Conservation (phyloP, 805 yeast species). For the Metschnikowia aberdeeniae region DNA sequence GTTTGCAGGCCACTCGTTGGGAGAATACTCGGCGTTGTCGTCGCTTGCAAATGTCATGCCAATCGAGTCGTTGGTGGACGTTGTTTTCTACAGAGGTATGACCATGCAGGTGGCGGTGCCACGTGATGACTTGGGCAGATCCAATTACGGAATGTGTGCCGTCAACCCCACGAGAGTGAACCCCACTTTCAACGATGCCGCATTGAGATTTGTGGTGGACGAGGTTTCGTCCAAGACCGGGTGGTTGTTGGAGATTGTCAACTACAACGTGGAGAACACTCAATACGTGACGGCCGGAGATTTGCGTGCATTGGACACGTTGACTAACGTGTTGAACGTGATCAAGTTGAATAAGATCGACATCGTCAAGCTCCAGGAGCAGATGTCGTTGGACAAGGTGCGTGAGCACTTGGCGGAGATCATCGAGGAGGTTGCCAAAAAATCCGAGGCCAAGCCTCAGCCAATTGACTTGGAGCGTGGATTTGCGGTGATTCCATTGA, state of each 20-base stretch:
- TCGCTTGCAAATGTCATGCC: conserved; percentile 99
- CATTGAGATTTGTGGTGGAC: conserved; percentile 89
- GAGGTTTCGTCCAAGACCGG: conserved; percentile 78
- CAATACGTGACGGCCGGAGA: conserved; percentile 99
- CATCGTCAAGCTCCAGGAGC: conserved; percentile 78
- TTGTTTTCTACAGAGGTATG: conserved; percentile 99
- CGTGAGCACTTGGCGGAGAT: conserved; percentile 85
- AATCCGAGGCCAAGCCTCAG: conserved; percentile 84
- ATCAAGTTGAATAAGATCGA: conserved; percentile 93
- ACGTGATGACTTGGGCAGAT: conserved; percentile 90
- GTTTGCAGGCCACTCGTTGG: conserved; percentile 99
- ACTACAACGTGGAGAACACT: conserved; percentile 96
- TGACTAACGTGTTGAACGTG: conserved; percentile 89
- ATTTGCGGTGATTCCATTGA: conserved; percentile 95
- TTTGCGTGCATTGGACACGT: conserved; percentile 87
- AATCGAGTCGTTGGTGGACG: conserved; percentile 92
- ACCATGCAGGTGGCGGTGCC: conserved; percentile 99
- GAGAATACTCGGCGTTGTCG: conserved; percentile 97
- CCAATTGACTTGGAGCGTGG: conserved; percentile 98
- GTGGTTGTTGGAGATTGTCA: conserved; percentile 97
- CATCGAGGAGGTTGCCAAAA: conserved; percentile 77
- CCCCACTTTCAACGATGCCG: conserved; percentile 85
- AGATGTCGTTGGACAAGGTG: conserved; percentile 82
- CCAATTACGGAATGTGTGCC: conserved; percentile 99
- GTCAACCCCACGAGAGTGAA: conserved; percentile 94